Conservation (phyloP, 768 basidiomycete genomes). For the Leccinum rimulosum region DNA sequence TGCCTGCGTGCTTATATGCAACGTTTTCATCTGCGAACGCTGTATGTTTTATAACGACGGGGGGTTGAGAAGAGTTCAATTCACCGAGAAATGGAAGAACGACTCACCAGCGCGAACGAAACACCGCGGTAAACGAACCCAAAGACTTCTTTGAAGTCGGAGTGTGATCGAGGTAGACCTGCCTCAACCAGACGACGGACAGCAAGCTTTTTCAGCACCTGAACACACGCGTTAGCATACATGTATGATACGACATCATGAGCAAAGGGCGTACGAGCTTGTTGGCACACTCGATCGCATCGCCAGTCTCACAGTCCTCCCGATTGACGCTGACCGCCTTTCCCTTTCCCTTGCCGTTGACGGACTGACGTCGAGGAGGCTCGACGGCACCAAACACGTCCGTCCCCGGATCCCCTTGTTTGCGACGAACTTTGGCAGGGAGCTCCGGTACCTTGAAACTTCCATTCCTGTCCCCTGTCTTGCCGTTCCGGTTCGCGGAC, state of each 20-base stretch:
- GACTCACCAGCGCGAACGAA: slow-evolving; percentile 39
- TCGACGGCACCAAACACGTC: slow-evolving; percentile 31
- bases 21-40: slow-evolving; percentile 31
- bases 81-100: background rate
- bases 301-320: slow-evolving; percentile 17
- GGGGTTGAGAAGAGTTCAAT: background rate
- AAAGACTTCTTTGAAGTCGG: slow-evolving; percentile 41
- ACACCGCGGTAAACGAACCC: slow-evolving; percentile 40
- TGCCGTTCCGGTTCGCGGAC: slow-evolving; percentile 5
- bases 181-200: slow-evolving; percentile 31
- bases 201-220: slow-evolving; percentile 41
- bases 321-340: slow-evolving; percentile 32
- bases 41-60: background rate
- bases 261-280: slow-evolving; percentile 47
- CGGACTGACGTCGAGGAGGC: slow-evolving; percentile 8
- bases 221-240: background rate
- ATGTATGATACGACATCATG: background rate
- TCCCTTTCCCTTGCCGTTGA: slow-evolving; percentile 39
- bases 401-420: slow-evolving; percentile 20
- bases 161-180: slow-evolving; percentile 36
- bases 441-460: slow-evolving; percentile 50
- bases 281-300: slow-evolving; percentile 53
- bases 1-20: slow-evolving; percentile 20
- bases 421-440: slow-evolving; percentile 31
- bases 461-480: slow-evolving; percentile 4